phyloP scores from a whole-genome alignment of 441 rosid genomes.

The Euphorbia schlechtendalii region DNA sequence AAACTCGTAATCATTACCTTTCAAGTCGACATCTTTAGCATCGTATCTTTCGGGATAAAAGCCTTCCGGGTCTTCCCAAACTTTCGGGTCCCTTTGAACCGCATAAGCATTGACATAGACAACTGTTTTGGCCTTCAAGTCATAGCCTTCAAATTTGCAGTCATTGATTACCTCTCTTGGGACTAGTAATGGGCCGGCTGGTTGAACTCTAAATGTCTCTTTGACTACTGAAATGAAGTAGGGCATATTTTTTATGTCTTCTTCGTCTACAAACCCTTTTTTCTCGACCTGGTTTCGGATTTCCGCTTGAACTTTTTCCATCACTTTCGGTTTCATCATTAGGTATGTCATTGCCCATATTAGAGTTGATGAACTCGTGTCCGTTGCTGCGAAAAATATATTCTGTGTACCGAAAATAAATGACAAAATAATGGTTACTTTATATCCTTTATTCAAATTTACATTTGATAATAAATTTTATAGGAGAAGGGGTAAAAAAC shows the following conservation, averaged over 20 bases:
- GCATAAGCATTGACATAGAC: constrained; percentile 12
- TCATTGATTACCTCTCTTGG: constrained; percentile 17
- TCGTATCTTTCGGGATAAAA: constrained; percentile 17
- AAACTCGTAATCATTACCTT: constrained; percentile 19
- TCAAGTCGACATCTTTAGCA: background rate
- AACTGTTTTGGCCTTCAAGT: constrained; percentile 14
- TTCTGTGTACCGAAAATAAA: too few species aligned
- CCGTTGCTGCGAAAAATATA: constrained; percentile 15
- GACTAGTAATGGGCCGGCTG: constrained; percentile 19
- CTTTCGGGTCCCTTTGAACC: constrained; percentile 14
- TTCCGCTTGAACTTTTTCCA: constrained; percentile 29
- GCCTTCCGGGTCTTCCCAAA: constrained; percentile 17
- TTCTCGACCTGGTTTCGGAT: constrained; percentile 11
- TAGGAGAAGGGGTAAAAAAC: too few species aligned
- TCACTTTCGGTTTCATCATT: constrained; percentile 20
- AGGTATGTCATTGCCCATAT: constrained; percentile 20
- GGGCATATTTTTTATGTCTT: too few species aligned
- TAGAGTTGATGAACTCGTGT: constrained; percentile 14
- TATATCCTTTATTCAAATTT: too few species aligned
- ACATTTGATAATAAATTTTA: too few species aligned
- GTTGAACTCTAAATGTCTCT: constrained; percentile 29
- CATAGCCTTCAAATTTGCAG: constrained; percentile 18
- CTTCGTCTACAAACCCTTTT: constrained; percentile 21
- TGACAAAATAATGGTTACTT: too few species aligned
- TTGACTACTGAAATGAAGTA: too few species aligned